Evolutionary conservation across 176 grass and related monocot species (phyloP), one percentile per base, ranked within the genome.

Genomic region (Hordeum marinum): DNA sequence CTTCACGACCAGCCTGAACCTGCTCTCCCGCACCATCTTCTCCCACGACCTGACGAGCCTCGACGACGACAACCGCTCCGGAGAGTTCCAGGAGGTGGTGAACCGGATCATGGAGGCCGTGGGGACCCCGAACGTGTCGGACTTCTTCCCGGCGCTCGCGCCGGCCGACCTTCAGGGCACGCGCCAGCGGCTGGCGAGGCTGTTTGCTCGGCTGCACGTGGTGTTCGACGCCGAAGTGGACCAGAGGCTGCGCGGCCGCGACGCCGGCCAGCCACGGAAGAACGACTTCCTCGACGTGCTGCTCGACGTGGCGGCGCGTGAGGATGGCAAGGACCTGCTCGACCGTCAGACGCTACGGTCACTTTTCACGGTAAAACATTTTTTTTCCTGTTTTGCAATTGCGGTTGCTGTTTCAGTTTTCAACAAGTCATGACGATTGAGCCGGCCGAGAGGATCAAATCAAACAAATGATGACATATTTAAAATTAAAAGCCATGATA

Each of bases 101-200:
- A 35, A 48, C 12, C 78, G 26, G 6, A 81, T 91, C 60, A 84
- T 91, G 89, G 85, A 63, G 31, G 2, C 11, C 1, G 82, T 1
- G 2, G 91, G 82, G 5, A 42, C 25, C 2, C 54, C 87, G 0
- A 91, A 96, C 84, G 7, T 93, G 9, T 96, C 94, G 0, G 91
- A 96, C 83, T 88, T 91, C 68, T 89, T 93, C 74, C 94, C 91
- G 26, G 26, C 48, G 17, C n/a, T 96, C 36, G 68, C 87, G 31
- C 20, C 42, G 3, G 11, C 74, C 17, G 94, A 97, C 59, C 75
- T 87, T 11, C 89, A 93, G 76, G 89, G 94, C 5, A 11, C 10
- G 17, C 86, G 74, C 1, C 74, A 52, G 36, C 80, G 83, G 12
- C 1, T 78, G 29, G 29, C 60, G 0, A 0, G 0, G 7, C 26